A percentile compares a stretch with the other conserved stretches of the same genome.
Evolutionary conservation across 768 basidiomycete genomes (phyloP).

Genomic region (Lactarius vividus): DNA sequence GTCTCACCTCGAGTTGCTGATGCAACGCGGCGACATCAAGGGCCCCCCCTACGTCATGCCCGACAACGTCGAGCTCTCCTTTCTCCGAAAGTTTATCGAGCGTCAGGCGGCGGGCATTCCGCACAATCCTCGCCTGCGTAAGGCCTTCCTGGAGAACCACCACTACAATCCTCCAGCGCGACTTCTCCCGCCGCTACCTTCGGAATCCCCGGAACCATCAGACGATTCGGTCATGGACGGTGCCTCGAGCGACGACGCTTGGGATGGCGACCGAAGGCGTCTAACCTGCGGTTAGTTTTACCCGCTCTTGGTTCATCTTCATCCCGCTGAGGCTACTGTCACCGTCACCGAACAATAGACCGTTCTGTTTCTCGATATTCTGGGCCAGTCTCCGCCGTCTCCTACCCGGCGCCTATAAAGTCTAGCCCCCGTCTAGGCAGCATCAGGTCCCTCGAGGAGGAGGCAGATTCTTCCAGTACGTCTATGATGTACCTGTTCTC

Average conservation of each 20-base stretch:
- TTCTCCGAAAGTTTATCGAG: constrained; percentile 80
- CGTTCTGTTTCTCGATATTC: constrained; percentile 17
- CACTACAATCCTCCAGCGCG: constrained; percentile 13
- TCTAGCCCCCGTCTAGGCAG: constrained; percentile 22
- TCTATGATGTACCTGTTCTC: not conserved
- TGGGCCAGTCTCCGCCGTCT: constrained; percentile 5
- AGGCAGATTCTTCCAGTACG: constrained; percentile 25
- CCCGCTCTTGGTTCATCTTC: not conserved
- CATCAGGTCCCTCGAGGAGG: constrained; percentile 24
- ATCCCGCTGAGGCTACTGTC: not conserved
- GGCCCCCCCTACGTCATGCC: constrained; percentile 82
- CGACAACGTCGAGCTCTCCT: constrained; percentile 71
- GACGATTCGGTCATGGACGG: constrained; percentile 25
- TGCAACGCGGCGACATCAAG: constrained; percentile 85
- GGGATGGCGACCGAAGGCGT: constrained; percentile 20
- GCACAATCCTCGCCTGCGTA: constrained; percentile 75
- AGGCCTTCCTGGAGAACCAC: constrained; percentile 24
- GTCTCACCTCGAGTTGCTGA: constrained; percentile 81
- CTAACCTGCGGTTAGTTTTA: constrained; percentile 16
- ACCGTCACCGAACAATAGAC: constrained; percentile 2
- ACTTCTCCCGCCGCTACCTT: constrained; percentile 14
- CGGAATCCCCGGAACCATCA: constrained; percentile 26
- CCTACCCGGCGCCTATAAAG: constrained; percentile 16
- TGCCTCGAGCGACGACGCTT: constrained; percentile 22
- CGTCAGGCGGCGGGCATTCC: constrained; percentile 71